Evolutionary conservation across 352 stramenopile species (phyloP), one percentile per base, ranked within the genome.

Genomic region (Phytophthora pluvialis): DNA sequence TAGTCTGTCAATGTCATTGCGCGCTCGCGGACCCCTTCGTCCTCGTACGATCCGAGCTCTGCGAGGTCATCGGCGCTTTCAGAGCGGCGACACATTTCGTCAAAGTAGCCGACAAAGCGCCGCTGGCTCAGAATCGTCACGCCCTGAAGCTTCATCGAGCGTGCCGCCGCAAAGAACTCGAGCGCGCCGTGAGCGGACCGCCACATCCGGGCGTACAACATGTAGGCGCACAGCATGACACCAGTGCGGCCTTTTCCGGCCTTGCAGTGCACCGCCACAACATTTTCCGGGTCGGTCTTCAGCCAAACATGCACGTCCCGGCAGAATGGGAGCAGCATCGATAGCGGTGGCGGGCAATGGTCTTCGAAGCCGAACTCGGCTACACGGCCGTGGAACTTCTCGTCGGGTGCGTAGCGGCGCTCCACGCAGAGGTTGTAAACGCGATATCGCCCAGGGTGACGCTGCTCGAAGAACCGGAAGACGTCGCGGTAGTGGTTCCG

Each of bases 401-500:
- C 62, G 8, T 87, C 84, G 28, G 88, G 80, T 62, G 88, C 75
- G 60, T 95, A 95, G n/a, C 67, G 71, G 1, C 84, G 80, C 68
- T 98, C 93, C 5, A 82, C 88, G 68, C 92, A 93, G 35, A 98
- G 84, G 49, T 98, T 98, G 77, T 97, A 98, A 43, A 98, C 84
- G 45, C 86, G 91, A 67, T 97, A 97, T 44, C 76, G 76, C 36
- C 71, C 73, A 3, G 72, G 39, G 64, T 98, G 91, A 28, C 86
- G 83, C 29, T 81, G 78, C 61, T 97, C 84, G 36, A 98, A 94
- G 66, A 98, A 97, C 47, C 89, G 77, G 60, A 91, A 88, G 25
- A 98, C 88, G 53, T 98, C 93, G 47, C 87, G 88, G 64, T 90
- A 90, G 58, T 92, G 88, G 66, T 98, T 98, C 8, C 93, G 80